Evolutionary conservation across 306 rosid species (phyloP).

Genomic region (Prunus campanulata): DNA sequence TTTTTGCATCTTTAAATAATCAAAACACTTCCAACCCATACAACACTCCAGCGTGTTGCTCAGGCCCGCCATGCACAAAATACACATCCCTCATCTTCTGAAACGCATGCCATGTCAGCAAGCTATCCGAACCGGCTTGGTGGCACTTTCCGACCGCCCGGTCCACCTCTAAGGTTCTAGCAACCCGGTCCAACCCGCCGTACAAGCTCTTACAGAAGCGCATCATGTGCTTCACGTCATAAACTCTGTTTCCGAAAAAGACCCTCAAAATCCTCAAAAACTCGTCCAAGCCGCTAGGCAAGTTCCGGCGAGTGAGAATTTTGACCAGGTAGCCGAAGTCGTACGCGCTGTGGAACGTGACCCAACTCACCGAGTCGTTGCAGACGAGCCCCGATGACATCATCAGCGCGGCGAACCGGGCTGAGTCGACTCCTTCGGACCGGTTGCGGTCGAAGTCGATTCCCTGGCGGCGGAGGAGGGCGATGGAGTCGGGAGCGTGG

Average conservation of each 20-base stretch:
- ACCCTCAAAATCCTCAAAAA: slow-evolving; percentile 35
- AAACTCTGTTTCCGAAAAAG: slow-evolving; percentile 55
- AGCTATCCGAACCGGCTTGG: slow-evolving; percentile 80
- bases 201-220: slow-evolving; percentile 50
- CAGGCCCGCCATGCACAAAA: slow-evolving; percentile 43
- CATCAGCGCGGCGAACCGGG: slow-evolving; percentile 39
- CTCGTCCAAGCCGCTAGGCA: slow-evolving; percentile 40
- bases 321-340: slow-evolving; percentile 67
- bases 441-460: slow-evolving; percentile 53
- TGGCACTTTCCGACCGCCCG: slow-evolving; percentile 83
- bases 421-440: slow-evolving; percentile 36
- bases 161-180: slow-evolving; percentile 47
- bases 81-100: slow-evolving; percentile 58
- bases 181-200: slow-evolving; percentile 77
- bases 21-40: slow-evolving; percentile 56
- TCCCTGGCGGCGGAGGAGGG: slow-evolving; percentile 61
- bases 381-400: slow-evolving; percentile 64
- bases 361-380: slow-evolving; percentile 58
- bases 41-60: slow-evolving; percentile 63
- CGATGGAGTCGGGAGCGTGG: slow-evolving; percentile 59
- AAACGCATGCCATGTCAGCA: slow-evolving; percentile 77
- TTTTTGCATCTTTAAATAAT: slow-evolving; percentile 12
- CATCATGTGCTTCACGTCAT: slow-evolving; percentile 74
- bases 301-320: slow-evolving; percentile 38
- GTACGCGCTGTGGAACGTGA: slow-evolving; percentile 68